Base-by-base conservation (phyloP, 179 eudicot species). In the Beta corolliflora region DNA sequence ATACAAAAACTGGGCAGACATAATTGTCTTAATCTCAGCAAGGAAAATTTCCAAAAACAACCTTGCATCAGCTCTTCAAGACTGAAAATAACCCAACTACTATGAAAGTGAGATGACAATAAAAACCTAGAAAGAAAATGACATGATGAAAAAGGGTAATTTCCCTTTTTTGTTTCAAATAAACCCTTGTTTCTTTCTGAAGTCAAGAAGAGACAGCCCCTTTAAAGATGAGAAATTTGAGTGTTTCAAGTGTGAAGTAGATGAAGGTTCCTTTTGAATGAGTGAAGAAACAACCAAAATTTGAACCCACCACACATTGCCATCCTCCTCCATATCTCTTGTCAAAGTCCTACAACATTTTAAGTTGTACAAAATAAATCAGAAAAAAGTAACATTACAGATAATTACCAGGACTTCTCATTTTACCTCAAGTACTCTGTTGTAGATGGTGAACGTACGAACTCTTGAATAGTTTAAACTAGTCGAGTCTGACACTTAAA, bases 301-400 rank as follows among this genome's bases (percentile, higher is more conserved):
- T 96, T 21, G 94, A 92, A 60, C 99, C 99, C 87, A 96, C 98
- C 82, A 96, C 99, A 85, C 99, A 94, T 77, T 94, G 98, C 99
- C 99, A 96, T 85, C 99, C 98, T 79, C 86, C 87, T 83, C 93
- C 99, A 86, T 91, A 91, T 83, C 83, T 91, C 79, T 83, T 89
- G 84, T 96, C 99, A 77, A 94, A 94, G 68, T 92, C 99, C 99
- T 96, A 15, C 14, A 0, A 18, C 21, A 63, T 15, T 44, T 29
- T 79, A 36, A 36, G 41, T 80, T 10, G 13, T 44, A 65, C 41
- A 71, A 7, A 46, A 15, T 14, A 41, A 16, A 46, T 61, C 41
- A 41, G 73, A 44, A 69, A 18, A 44, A 48, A 48, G 2, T 36
- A 59, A 2, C 18, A 41, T 41, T 11, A 16, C 16, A 75, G 6